Evolutionary conservation across 148 eudicot species (phyloP), one percentile per base, ranked within the genome.

Genomic region (Polygonum aviculare): DNA sequence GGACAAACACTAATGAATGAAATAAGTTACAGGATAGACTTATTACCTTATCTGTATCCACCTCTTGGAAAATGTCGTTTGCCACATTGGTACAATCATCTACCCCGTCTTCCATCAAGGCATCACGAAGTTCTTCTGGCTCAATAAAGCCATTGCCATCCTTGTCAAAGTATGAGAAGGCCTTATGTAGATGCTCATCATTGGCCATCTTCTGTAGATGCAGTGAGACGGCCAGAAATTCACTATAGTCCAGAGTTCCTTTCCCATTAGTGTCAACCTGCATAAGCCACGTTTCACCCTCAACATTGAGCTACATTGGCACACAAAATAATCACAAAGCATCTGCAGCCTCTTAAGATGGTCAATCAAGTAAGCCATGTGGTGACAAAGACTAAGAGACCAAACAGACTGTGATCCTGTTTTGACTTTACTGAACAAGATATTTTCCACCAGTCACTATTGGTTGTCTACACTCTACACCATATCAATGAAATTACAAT

Each of bases 1-100:
- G 3, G 60, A 3, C 39, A 55, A 21, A 55, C 62, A 55, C 5
- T 21, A 6, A 44, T 44, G 47, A 44, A 44, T 44, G 47, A 33
- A 35, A 12, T 67, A 67, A 67, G 41, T 12, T 12, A 33, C 16
- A 41, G 19, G 12, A n/a, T n/a, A 44, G 38, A n/a, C 72, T 81
- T 76, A 94, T 81, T 76, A 94, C 98, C 97, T 92, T 94, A 81
- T 94, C 97, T 4, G 89, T 90, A 81, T 94, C 98, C 70, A 94
- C 98, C 80, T 94, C 98, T 77, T 86, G 93, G 86, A 94, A 87
- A 69, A 94, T 94, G 83, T 89, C 97, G 80, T 90, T 89, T 31
- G 93, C 92, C 49, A 94, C 88, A 74, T 86, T 84, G 55, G 85
- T 76, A 83, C 89, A 81, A 78, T 89, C 90, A 69, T 90, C 93